Conservation (phyloP, 805 yeast species). For the Kodamaea kaohsiungensis region DNA sequence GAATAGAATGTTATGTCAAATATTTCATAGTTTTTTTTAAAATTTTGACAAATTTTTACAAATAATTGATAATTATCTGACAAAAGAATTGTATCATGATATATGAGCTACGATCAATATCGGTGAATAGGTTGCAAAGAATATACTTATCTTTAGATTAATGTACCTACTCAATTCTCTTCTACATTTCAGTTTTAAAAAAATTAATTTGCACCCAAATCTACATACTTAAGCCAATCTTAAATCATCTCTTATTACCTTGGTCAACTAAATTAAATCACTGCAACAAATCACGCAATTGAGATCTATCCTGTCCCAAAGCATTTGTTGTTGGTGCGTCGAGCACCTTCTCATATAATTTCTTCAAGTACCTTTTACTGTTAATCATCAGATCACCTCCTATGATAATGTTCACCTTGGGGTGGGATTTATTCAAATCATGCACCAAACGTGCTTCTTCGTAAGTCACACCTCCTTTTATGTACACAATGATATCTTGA, state of each 20-base stretch:
- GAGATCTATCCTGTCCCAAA: slow-evolving; percentile 41
- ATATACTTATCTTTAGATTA: too few relatives aligned
- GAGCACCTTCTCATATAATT: slow-evolving; percentile 33
- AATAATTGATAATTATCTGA: too few relatives aligned
- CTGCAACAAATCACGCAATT: slow-evolving; percentile 33
- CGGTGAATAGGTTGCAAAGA: too few relatives aligned
- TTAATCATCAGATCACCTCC: slow-evolving; percentile 61
- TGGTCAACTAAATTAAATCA: slow-evolving; percentile 8
- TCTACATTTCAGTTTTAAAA: too few relatives aligned
- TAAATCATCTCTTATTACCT: not conserved
- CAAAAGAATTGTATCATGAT: too few relatives aligned
- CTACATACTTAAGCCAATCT: not conserved
- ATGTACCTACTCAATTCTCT: too few relatives aligned
- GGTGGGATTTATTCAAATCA: slow-evolving; percentile 60
- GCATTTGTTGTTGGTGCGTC: slow-evolving; percentile 23
- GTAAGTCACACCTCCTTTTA: slow-evolving; percentile 88
- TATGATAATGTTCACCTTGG: slow-evolving; percentile 65
- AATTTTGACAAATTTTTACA: too few relatives aligned
- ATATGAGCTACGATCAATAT: too few relatives aligned
- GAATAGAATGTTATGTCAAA: too few relatives aligned
- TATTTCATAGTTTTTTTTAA: too few relatives aligned
- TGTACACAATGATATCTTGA: slow-evolving; percentile 69
- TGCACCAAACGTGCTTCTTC: slow-evolving; percentile 87
- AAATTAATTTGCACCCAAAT: not conserved
- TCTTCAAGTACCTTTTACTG: slow-evolving; percentile 35